Conservation (phyloP, 768 basidiomycete species). For the Chlorophyllum brunneum region DNA sequence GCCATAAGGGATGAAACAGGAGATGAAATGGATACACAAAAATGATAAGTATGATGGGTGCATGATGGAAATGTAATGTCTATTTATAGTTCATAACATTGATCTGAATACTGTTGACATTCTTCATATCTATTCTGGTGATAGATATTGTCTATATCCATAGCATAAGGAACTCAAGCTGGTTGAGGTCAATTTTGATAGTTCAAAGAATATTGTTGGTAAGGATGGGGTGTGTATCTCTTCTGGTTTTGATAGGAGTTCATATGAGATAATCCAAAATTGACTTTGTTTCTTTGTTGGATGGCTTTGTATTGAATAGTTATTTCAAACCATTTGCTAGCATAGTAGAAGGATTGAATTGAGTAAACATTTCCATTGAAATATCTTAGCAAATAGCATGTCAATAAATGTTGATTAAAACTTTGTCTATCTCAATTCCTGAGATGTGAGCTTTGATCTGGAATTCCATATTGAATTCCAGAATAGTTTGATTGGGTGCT, state of each 20-base stretch:
- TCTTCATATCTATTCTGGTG: no score
- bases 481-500: neutral
- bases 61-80: no score
- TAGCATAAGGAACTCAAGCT: neutral
- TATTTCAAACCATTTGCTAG: neutral
- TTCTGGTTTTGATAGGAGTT: neutral
- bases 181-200: neutral
- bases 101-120: no score
- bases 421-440: neutral
- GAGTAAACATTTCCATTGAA: neutral
- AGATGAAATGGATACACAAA: no score
- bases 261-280: no score
- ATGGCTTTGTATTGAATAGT: neutral
- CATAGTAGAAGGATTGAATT: neutral
- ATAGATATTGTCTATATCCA: neutral
- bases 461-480: neutral
- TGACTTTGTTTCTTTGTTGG: neutral
- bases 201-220: neutral
- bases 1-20: no score
- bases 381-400: neutral
- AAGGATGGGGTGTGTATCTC: neutral
- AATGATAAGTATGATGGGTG: no score
- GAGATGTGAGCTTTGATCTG: neutral
- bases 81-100: neutral
- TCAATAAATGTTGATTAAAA: neutral